Conservation (phyloP, 202 grass and related monocot species). For the Hordeum pubiflorum region DNA sequence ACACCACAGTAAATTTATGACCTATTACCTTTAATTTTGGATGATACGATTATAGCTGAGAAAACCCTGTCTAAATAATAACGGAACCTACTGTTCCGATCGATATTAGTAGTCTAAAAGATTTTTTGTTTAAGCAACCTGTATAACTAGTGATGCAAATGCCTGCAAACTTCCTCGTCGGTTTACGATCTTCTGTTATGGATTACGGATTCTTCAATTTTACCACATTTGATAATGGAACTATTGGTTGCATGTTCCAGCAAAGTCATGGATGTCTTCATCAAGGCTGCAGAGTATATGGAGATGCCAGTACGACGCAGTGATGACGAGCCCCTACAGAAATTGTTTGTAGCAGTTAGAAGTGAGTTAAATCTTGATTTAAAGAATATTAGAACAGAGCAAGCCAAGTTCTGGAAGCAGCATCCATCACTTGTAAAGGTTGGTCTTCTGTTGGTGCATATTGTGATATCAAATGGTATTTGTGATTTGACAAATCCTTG, state of each 20-base stretch:
- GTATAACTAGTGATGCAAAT: slow-evolving; percentile 14
- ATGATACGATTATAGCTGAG: neutral
- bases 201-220: neutral
- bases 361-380: slow-evolving; percentile 97
- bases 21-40: neutral
- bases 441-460: slow-evolving; percentile 15
- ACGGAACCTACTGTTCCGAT: neutral
- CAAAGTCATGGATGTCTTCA: slow-evolving; percentile 99
- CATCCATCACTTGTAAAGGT: slow-evolving; percentile 98
- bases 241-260: slow-evolving; percentile 37
- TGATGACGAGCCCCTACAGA: slow-evolving; percentile 94
- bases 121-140: neutral
- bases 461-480: neutral
- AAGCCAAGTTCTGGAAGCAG: slow-evolving; percentile 99
- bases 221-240: slow-evolving; percentile 14
- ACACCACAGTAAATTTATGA: neutral
- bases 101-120: neutral
- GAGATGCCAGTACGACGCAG: slow-evolving; percentile 95
- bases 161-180: neutral
- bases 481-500: neutral
- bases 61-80: neutral
- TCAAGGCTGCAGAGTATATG: slow-evolving; percentile 95
- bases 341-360: slow-evolving; percentile 89
- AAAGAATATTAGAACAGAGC: slow-evolving; percentile 93
- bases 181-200: neutral